Evolutionary conservation across 2,329 filamentous ascomycete species (phyloP), one percentile per base, ranked within the genome.

Genomic region (Trichoderma endophyticum): DNA sequence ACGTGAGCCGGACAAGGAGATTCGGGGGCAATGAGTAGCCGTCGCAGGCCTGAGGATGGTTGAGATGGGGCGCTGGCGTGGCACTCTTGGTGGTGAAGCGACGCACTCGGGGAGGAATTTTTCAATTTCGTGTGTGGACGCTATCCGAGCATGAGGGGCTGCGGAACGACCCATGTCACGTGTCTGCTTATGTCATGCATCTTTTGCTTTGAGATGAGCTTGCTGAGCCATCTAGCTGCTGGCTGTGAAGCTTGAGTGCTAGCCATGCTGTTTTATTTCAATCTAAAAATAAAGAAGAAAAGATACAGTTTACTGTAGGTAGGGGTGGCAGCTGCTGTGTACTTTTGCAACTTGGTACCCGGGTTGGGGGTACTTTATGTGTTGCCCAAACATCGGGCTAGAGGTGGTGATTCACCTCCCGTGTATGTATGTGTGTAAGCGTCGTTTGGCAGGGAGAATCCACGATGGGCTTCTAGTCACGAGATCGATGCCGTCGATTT

Each of bases 61-160:
- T 77, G 74, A 77, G 75, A 79, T 78, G 76, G 76, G 77, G 76
- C 76, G 80, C 77, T 81, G 80, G 80, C 79, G 79, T 80, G 80
- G 78, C 79, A 78, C 81, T 83, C 79, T 78, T 79, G 75, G 75
- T 80, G 77, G 76, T 83, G 80, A 81, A 79, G 80, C 78, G 75
- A 78, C 76, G 78, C 78, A 76, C 76, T 70, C 62, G 36, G 72
- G 73, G 75, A 78, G 78, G 76, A 80, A 83, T 82, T 83, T 84
- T 84, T 81, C 78, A 82, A 81, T 81, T 83, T 83, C 80, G 79
- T 83, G 82, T 84, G 82, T 83, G 82, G 81, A 80, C 82, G 79
- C 80, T 82, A 82, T 81, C 77, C 80, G 81, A 82, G 79, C 77
- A 75, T 78, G 82, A 83, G 82, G 82, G 82, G 82, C 80, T 83